Conservation (phyloP, 176 grass and related monocot species). For the Typha latifolia region DNA sequence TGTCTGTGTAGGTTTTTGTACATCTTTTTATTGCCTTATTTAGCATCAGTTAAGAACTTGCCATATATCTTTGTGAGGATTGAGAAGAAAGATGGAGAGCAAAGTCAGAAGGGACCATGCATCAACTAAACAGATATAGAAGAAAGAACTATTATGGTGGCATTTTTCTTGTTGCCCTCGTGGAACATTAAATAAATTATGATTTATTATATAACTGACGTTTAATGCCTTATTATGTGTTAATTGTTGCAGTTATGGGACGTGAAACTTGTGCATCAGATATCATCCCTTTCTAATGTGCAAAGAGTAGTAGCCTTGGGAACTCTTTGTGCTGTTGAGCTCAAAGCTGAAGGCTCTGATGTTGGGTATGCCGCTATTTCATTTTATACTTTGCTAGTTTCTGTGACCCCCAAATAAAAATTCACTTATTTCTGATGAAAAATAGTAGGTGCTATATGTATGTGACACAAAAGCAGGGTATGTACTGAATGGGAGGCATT, state of each 20-base stretch:
- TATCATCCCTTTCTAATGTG: constrained; percentile 54
- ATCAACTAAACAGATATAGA: too few species aligned
- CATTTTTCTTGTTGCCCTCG: too few species aligned
- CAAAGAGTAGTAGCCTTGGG: constrained; percentile 66
- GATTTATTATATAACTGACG: constrained; percentile 3
- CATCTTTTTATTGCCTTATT: too few species aligned
- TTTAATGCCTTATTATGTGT: constrained; percentile 12
- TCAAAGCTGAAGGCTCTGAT: constrained; percentile 68
- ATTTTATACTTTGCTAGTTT: constrained; percentile 6
- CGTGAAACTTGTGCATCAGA: constrained; percentile 41
- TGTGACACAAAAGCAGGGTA: too few species aligned
- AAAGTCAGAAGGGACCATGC: too few species aligned
- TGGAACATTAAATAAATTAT: neutral
- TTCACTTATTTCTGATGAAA: neutral
- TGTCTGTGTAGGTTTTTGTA: too few species aligned
- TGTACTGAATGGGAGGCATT: too few species aligned
- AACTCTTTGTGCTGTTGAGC: constrained; percentile 75
- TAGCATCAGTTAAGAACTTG: too few species aligned
- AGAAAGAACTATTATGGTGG: neutral
- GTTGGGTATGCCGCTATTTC: constrained; percentile 50
- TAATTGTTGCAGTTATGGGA: constrained; percentile 68
- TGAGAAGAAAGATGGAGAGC: too few species aligned
- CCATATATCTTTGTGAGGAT: too few species aligned
- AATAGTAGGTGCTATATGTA: neutral
- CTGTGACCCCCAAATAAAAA: neutral